Percentiles rank a stretch among this genome's conserved stretches.
phyloP scores from a whole-genome alignment of 2,329 filamentous ascomycete genomes.

The Ceratocystis papillata region DNA sequence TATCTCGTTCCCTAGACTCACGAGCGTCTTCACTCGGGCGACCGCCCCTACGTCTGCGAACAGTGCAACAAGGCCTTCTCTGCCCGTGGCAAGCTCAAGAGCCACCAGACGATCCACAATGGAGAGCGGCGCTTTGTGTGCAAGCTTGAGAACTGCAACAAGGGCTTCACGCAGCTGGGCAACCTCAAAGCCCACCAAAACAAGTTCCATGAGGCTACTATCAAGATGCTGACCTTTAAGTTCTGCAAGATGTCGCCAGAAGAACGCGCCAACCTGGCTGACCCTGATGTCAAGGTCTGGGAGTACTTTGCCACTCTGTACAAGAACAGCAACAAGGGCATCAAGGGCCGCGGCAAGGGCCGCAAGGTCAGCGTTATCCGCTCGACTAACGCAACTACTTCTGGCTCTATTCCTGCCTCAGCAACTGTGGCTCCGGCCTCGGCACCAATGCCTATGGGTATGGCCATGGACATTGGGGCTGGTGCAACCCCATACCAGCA shows the following conservation, averaged over 20 bases:
- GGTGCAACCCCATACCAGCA: background rate
- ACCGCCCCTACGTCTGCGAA: slow-evolving; percentile 71
- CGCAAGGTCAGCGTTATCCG: slow-evolving; percentile 45
- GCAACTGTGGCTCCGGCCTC: background rate
- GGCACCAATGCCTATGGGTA: slow-evolving; percentile 1
- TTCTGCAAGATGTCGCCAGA: slow-evolving; percentile 54
- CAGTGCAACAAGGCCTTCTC: slow-evolving; percentile 74
- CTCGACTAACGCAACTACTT: slow-evolving; percentile 15
- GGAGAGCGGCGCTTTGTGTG: slow-evolving; percentile 70
- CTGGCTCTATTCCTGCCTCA: slow-evolving; percentile 2
- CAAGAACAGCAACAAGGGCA: slow-evolving; percentile 97
- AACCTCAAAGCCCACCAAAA: slow-evolving; percentile 96
- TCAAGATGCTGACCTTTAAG: slow-evolving; percentile 57
- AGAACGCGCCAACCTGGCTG: slow-evolving; percentile 47
- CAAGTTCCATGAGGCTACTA: slow-evolving; percentile 72
- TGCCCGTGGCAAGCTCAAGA: slow-evolving; percentile 73
- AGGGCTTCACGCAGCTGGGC: slow-evolving; percentile 79
- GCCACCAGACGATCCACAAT: slow-evolving; percentile 72
- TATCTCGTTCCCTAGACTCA: slow-evolving; percentile 53
- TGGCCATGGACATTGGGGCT: background rate
- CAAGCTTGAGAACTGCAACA: slow-evolving; percentile 70
- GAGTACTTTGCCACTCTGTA: slow-evolving; percentile 80
- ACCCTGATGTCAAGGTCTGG: slow-evolving; percentile 63
- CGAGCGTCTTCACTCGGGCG: slow-evolving; percentile 74
- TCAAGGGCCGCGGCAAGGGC: slow-evolving; percentile 88